phyloP scores from a whole-genome alignment of 2,329 filamentous ascomycete genomes.

The Pseudocercospora eumusae region DNA sequence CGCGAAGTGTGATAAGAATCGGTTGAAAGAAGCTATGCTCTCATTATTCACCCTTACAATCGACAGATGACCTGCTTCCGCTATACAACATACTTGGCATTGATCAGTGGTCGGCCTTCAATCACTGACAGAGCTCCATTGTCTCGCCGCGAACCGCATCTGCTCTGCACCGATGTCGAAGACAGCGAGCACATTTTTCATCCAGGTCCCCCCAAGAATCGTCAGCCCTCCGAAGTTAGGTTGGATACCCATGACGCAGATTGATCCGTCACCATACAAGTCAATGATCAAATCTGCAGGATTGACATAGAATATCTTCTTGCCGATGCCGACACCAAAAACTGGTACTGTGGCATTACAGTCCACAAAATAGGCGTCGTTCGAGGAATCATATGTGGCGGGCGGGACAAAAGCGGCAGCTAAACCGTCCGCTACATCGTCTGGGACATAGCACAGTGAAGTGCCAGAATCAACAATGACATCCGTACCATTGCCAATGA shows the following conservation, averaged over 20 bases:
- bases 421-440: slow-evolving; percentile 41
- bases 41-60: neutral
- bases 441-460: slow-evolving; percentile 44
- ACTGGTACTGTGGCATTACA: slow-evolving; percentile 47
- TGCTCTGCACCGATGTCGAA: slow-evolving; percentile 53
- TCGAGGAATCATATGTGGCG: slow-evolving; percentile 38
- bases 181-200: slow-evolving; percentile 54
- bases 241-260: slow-evolving; percentile 41
- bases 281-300: slow-evolving; percentile 35
- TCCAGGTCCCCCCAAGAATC: slow-evolving; percentile 52
- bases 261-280: slow-evolving; percentile 13
- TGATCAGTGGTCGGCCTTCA: neutral
- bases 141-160: slow-evolving; percentile 50
- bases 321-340: slow-evolving; percentile 46
- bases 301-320: slow-evolving; percentile 40
- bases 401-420: slow-evolving; percentile 49
- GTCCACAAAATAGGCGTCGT: slow-evolving; percentile 43
- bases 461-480: slow-evolving; percentile 52
- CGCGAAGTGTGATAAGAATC: slow-evolving; percentile 26
- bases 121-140: slow-evolving; percentile 20
- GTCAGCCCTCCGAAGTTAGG: slow-evolving; percentile 38
- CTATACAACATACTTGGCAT: neutral
- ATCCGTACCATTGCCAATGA: slow-evolving; percentile 39
- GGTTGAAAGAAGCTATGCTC: slow-evolving; percentile 16
- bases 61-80: neutral